phyloP scores from a whole-genome alignment of 257 asterid species.

The Anisodus tanguticus region DNA sequence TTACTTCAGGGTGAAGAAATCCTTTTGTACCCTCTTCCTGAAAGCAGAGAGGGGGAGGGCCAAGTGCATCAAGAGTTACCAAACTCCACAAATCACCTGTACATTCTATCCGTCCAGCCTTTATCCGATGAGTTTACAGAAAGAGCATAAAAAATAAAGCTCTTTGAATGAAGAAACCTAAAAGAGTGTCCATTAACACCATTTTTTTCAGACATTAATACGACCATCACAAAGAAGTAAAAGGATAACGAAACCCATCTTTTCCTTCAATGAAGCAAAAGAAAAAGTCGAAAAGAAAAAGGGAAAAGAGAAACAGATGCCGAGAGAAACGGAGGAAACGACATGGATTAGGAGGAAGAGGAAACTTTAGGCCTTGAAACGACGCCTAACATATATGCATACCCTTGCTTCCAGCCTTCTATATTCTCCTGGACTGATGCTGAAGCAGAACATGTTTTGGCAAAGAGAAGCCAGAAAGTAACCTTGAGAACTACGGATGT shows the following conservation, averaged over 20 bases:
- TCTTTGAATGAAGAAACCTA: conserved; percentile 27
- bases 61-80: conserved; percentile 25
- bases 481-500: conserved; percentile 27
- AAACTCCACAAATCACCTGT: conserved; percentile 20
- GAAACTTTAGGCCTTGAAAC: conserved; percentile 27
- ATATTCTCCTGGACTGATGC: conserved; percentile 21
- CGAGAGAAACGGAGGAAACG: neutral
- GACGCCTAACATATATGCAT: conserved; percentile 26
- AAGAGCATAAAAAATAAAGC: conserved; percentile 28
- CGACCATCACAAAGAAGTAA: conserved; percentile 23
- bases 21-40: neutral
- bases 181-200: conserved; percentile 22
- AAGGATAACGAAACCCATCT: neutral
- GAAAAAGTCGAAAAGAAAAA: neutral
- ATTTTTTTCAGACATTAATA: neutral
- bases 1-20: conserved; percentile 17
- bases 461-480: conserved; percentile 25
- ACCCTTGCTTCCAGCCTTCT: conserved; percentile 28
- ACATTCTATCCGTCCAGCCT: conserved; percentile 30
- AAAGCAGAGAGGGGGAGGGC: conserved; percentile 19
- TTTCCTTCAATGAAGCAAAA: conserved; percentile 26
- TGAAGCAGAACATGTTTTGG: conserved; percentile 25
- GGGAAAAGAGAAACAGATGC: neutral
- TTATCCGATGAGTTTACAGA: conserved; percentile 27
- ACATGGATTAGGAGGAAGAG: conserved; percentile 26